Conservation (phyloP, 192 early-diverging fungal species). For the Gaertneriomyces sp. region DNA sequence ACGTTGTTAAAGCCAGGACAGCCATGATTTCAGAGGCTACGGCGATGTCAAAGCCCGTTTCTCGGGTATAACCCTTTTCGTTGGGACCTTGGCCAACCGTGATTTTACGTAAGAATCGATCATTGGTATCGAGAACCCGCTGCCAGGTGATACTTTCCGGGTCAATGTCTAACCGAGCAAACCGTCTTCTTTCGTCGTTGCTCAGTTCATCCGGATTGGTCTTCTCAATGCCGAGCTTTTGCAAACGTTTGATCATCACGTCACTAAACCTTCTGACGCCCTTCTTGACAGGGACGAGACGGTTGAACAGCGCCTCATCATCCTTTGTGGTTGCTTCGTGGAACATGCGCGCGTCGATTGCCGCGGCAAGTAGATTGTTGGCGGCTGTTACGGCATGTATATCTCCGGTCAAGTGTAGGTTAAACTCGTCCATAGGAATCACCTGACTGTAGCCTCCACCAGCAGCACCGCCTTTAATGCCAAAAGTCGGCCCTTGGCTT, state of each 20-base stretch:
- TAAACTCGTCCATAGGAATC: conserved; percentile 99
- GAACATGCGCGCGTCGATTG: conserved; percentile 97
- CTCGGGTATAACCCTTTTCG: conserved; percentile 79
- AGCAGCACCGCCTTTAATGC: conserved; percentile 98
- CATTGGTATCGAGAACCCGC: conserved; percentile 93
- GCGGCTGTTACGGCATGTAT: conserved; percentile 97
- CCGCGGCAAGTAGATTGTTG: conserved; percentile 95
- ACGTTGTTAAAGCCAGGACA: conserved; percentile 87
- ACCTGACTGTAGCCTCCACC: conserved; percentile 99
- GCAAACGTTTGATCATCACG: conserved; percentile 79
- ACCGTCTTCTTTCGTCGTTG: conserved; percentile 68
- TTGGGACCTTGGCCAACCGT: conserved; percentile 82
- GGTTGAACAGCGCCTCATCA: conserved; percentile 79
- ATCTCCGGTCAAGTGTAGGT: conserved; percentile 97
- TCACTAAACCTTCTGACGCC: conserved; percentile 77
- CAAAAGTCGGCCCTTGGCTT: conserved; percentile 98
- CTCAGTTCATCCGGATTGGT: conserved; percentile 77
- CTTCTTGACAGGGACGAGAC: conserved; percentile 84
- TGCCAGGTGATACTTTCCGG: conserved; percentile 94
- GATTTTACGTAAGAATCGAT: conserved; percentile 90
- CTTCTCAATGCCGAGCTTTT: conserved; percentile 77
- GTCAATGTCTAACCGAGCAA: conserved; percentile 94
- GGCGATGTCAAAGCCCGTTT: conserved; percentile 96
- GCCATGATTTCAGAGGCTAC: conserved; percentile 99
- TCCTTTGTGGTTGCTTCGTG: conserved; percentile 82